Evolutionary conservation across 805 yeast species (phyloP).

Genomic region (Saturnispora serradocipensis): DNA sequence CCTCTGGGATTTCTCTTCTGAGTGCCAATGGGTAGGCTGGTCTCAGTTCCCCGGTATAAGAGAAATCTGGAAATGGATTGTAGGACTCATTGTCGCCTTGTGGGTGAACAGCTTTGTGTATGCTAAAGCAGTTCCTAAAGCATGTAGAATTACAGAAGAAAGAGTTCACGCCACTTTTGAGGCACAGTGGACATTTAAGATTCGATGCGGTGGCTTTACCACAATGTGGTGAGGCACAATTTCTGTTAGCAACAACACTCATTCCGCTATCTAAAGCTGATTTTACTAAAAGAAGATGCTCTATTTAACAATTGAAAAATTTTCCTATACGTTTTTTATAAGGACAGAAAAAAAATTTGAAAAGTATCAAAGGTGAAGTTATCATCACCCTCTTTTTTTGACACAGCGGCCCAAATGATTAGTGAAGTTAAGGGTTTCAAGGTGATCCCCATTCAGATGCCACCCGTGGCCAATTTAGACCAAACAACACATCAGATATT

Average conservation of each 20-base stretch:
- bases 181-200: slow-evolving; percentile 86
- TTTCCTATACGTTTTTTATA: background rate
- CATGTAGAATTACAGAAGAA: slow-evolving; percentile 80
- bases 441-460: slow-evolving; percentile 39
- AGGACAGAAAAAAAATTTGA: background rate
- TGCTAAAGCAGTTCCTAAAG: slow-evolving; percentile 60
- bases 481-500: slow-evolving; percentile 45
- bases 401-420: background rate
- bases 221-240: slow-evolving; percentile 75
- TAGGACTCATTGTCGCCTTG: slow-evolving; percentile 52
- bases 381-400: background rate
- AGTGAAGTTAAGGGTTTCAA: slow-evolving; percentile 46
- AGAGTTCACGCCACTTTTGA: slow-evolving; percentile 55
- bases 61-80: slow-evolving; percentile 79
- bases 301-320: slow-evolving; percentile 33
- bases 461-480: slow-evolving; percentile 19
- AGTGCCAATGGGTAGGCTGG: slow-evolving; percentile 78
- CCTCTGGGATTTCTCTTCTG: slow-evolving; percentile 60
- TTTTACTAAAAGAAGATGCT: slow-evolving; percentile 91
- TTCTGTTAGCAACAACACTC: background rate
- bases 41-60: slow-evolving; percentile 64
- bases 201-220: slow-evolving; percentile 69
- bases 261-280: slow-evolving; percentile 53
- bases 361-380: background rate
- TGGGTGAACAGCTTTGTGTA: slow-evolving; percentile 69